Percentiles rank a stretch among this genome's conserved stretches.
phyloP scores from a whole-genome alignment of 176 grass and related monocot species.

The Stipa capillata region DNA sequence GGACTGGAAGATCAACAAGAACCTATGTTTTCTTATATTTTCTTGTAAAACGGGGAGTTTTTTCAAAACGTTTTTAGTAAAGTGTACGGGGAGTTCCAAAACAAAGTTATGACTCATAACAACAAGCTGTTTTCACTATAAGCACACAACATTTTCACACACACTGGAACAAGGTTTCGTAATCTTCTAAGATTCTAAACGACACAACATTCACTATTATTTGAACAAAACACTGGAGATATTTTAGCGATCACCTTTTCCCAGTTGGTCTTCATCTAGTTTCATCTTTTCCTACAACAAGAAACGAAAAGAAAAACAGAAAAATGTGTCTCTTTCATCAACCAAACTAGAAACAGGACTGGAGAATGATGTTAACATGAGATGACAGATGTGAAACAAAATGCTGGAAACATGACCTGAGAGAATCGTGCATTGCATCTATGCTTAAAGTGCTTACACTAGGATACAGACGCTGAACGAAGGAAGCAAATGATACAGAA shows the following conservation, averaged over 20 bases:
- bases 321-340: conserved; percentile 21
- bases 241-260: conserved; percentile 53
- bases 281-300: conserved; percentile 51
- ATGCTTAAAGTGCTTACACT: background rate
- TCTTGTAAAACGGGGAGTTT: background rate
- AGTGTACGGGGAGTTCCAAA: background rate
- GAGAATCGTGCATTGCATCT: background rate
- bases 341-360: conserved; percentile 19
- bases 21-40: background rate
- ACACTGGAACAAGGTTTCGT: background rate
- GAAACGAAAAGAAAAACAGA: conserved; percentile 28
- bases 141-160: background rate
- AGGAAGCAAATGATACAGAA: background rate
- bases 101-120: background rate
- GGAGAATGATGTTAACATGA: conserved; percentile 1
- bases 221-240: conserved; percentile 13
- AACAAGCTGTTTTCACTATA: background rate
- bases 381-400: too few relatives aligned
- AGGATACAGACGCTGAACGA: background rate
- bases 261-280: conserved; percentile 55
- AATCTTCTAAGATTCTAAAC: background rate
- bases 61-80: background rate
- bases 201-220: background rate
- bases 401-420: background rate
- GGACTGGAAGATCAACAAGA: background rate